Evolutionary conservation across 2,329 filamentous ascomycete genomes (phyloP).

Genomic region (Zymoseptoria passerinii): DNA sequence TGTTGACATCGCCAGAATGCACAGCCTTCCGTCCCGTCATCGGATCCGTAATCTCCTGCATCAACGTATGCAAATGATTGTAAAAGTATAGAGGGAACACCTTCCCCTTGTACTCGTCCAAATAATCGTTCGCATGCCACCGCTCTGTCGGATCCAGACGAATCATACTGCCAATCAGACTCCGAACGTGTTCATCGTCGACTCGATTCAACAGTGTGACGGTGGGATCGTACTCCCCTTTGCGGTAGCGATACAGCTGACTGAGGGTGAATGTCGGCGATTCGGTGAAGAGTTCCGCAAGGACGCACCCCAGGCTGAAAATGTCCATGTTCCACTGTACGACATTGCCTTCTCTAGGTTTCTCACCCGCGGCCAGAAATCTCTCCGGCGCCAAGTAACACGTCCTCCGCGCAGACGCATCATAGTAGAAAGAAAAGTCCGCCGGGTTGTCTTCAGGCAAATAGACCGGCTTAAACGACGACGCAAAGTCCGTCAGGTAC

Average conservation of each 20-base stretch:
- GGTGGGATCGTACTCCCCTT: slow-evolving; percentile 83
- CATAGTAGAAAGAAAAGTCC: slow-evolving; percentile 97
- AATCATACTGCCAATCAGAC: slow-evolving; percentile 93
- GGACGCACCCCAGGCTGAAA: slow-evolving; percentile 93
- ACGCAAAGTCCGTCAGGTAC: slow-evolving; percentile 94
- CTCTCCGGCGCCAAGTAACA: slow-evolving; percentile 94
- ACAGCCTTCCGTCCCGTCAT: slow-evolving; percentile 68
- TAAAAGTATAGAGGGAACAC: slow-evolving; percentile 97
- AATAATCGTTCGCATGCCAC: slow-evolving; percentile 87
- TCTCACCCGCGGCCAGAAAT: slow-evolving; percentile 62
- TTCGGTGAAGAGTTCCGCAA: slow-evolving; percentile 92
- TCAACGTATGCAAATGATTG: slow-evolving; percentile 93
- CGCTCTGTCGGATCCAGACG: slow-evolving; percentile 84
- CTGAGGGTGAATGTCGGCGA: slow-evolving; percentile 95
- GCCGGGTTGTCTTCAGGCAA: slow-evolving; percentile 94
- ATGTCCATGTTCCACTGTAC: slow-evolving; percentile 89
- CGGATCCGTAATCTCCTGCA: slow-evolving; percentile 89
- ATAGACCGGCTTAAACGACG: slow-evolving; percentile 87
- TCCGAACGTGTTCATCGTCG: slow-evolving; percentile 74
- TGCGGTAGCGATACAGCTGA: slow-evolving; percentile 88
- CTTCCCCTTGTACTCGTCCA: slow-evolving; percentile 84
- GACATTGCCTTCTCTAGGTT: slow-evolving; percentile 41
- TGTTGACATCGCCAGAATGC: slow-evolving; percentile 59
- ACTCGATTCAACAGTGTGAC: slow-evolving; percentile 76
- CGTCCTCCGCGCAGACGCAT: slow-evolving; percentile 80